Conservation (phyloP, 2,329 filamentous ascomycete genomes). For the Pseudopyrenochaeta lycopersici region DNA sequence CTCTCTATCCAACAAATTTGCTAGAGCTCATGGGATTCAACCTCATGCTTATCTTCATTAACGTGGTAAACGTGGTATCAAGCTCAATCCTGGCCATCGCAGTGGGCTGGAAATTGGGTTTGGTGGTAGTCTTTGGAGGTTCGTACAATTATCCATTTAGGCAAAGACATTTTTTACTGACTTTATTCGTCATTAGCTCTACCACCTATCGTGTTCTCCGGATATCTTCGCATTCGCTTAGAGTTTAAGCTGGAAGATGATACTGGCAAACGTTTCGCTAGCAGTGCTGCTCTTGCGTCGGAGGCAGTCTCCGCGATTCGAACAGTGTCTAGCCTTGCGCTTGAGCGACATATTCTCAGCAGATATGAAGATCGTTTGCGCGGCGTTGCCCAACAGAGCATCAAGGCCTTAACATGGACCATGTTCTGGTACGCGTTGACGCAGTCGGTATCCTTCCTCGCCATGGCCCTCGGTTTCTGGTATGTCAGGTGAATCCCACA, state of each 20-base stretch:
- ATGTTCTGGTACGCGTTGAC: conserved; percentile 84
- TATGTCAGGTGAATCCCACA: conserved; percentile 64
- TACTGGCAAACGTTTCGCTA: conserved; percentile 71
- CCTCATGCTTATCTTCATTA: conserved; percentile 84
- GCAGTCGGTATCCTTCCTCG: conserved; percentile 73
- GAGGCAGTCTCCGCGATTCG: conserved; percentile 94
- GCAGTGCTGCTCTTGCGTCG: conserved; percentile 80
- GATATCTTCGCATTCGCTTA: conserved; percentile 87
- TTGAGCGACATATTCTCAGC: conserved; percentile 80
- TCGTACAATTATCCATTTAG: conserved; percentile 49
- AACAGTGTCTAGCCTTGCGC: conserved; percentile 88
- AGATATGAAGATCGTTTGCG: conserved; percentile 73
- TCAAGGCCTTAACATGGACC: conserved; percentile 71
- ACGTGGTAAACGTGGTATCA: conserved; percentile 79
- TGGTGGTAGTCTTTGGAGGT: conserved; percentile 79
- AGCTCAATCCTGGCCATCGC: conserved; percentile 75
- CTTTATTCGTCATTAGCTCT: conserved; percentile 15
- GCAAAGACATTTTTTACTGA: background rate
- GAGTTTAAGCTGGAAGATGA: conserved; percentile 76
- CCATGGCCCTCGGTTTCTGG: conserved; percentile 49
- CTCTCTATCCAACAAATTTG: conserved; percentile 81
- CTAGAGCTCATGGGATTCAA: conserved; percentile 88
- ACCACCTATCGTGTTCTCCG: conserved; percentile 61
- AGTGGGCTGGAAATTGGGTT: conserved; percentile 86
- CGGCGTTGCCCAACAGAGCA: conserved; percentile 65